Conservation (phyloP, 2,329 filamentous ascomycete genomes). For the Didymella arachidicola region DNA sequence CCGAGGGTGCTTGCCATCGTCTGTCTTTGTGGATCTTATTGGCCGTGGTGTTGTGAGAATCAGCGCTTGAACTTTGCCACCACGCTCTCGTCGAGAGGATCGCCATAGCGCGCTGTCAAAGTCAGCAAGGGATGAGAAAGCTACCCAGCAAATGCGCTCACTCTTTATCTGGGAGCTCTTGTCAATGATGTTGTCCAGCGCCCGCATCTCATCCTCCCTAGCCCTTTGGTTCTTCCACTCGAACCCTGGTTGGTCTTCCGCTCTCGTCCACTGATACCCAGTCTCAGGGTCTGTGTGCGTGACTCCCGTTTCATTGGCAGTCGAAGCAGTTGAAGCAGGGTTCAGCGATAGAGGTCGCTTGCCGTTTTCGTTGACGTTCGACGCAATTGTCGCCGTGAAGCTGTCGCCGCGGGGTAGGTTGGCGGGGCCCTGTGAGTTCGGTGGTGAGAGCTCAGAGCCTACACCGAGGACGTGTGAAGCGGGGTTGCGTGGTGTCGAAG, state of each 20-base stretch:
- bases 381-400: constrained; percentile 28
- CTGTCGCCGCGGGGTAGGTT: constrained; percentile 34
- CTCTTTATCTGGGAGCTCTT: constrained; percentile 45
- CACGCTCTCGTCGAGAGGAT: constrained; percentile 45
- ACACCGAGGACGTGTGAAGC: constrained; percentile 36
- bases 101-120: constrained; percentile 44
- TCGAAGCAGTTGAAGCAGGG: constrained; percentile 25
- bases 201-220: constrained; percentile 47
- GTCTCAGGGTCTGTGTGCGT: constrained; percentile 36
- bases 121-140: constrained; percentile 20
- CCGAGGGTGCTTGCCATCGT: neutral
- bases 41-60: constrained; percentile 13
- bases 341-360: constrained; percentile 42
- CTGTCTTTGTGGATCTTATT: neutral
- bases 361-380: constrained; percentile 49
- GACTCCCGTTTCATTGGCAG: constrained; percentile 6
- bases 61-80: constrained; percentile 39
- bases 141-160: constrained; percentile 23
- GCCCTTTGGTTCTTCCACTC: constrained; percentile 50
- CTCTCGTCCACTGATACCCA: constrained; percentile 49
- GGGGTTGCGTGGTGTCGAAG: constrained; percentile 54
- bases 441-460: constrained; percentile 62
- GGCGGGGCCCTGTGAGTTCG: constrained; percentile 58
- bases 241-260: constrained; percentile 49
- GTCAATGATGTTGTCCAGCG: constrained; percentile 47